phyloP scores from a whole-genome alignment of 768 basidiomycete genomes.

The Boletus subparvulus region DNA sequence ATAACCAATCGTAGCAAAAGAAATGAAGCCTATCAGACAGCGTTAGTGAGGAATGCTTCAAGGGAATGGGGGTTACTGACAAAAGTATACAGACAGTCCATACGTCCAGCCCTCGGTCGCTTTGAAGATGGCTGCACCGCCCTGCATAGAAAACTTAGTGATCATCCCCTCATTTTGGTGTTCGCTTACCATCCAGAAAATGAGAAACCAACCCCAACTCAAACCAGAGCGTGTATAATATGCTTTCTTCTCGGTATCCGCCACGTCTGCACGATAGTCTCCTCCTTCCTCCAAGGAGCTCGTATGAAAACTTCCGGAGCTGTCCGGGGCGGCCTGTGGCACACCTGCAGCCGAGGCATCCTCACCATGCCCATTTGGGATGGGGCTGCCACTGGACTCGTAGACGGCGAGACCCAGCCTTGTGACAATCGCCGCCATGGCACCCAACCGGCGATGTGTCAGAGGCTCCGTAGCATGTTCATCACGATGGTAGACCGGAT shows the following conservation, averaged over 20 bases:
- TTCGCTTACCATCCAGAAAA: slow-evolving; percentile 71
- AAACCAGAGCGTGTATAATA: slow-evolving; percentile 55
- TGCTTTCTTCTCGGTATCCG: slow-evolving; percentile 51
- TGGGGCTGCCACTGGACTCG: slow-evolving; percentile 17
- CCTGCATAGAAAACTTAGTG: slow-evolving; percentile 33
- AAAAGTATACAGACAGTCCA: slow-evolving; percentile 68
- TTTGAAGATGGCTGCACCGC: slow-evolving; percentile 68
- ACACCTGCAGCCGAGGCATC: not conserved
- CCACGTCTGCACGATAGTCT: slow-evolving; percentile 22
- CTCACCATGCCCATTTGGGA: not conserved
- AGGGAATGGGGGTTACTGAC: slow-evolving; percentile 38
- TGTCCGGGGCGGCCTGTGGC: not conserved
- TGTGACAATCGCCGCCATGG: slow-evolving; percentile 56
- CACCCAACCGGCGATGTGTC: slow-evolving; percentile 57
- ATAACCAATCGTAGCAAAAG: slow-evolving; percentile 76
- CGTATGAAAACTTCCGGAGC: slow-evolving; percentile 10
- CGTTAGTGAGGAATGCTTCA: not conserved
- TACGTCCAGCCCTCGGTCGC: slow-evolving; percentile 70
- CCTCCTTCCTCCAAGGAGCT: slow-evolving; percentile 2
- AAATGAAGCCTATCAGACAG: slow-evolving; percentile 53
- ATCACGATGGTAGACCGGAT: slow-evolving; percentile 21
- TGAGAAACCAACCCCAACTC: slow-evolving; percentile 59
- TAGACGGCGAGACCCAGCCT: slow-evolving; percentile 47
- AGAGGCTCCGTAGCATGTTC: slow-evolving; percentile 30
- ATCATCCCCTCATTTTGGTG: not conserved